Evolutionary conservation across 2,329 filamentous ascomycete species (phyloP).

Genomic region (Pyrenophora teres): DNA sequence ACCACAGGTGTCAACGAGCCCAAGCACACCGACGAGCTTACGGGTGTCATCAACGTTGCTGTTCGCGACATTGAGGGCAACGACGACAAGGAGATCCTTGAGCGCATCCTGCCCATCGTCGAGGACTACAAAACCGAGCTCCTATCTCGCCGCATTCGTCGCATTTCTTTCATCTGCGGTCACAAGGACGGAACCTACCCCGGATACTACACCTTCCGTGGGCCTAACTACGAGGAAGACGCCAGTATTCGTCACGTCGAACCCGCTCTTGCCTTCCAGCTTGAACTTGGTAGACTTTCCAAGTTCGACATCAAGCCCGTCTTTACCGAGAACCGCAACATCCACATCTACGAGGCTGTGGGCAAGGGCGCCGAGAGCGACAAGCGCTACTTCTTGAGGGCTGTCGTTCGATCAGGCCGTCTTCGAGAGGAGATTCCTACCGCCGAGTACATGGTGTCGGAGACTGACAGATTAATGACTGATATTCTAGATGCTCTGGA

Average conservation of each 20-base stretch:
- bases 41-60: slow-evolving; percentile 89
- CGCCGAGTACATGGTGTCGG: slow-evolving; percentile 97
- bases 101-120: slow-evolving; percentile 75
- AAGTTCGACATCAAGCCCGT: slow-evolving; percentile 99
- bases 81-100: slow-evolving; percentile 79
- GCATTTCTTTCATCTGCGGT: slow-evolving; percentile 94
- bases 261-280: slow-evolving; percentile 96
- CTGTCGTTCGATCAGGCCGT: slow-evolving; percentile 90
- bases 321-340: slow-evolving; percentile 98
- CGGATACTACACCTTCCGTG: slow-evolving; percentile 98
- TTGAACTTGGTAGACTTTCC: slow-evolving; percentile 88
- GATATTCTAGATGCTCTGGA: slow-evolving; percentile 97
- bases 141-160: slow-evolving; percentile 77
- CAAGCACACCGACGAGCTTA: slow-evolving; percentile 75
- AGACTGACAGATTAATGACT: slow-evolving; percentile 94
- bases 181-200: slow-evolving; percentile 93
- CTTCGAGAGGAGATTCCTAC: slow-evolving; percentile 97
- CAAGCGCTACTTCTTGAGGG: slow-evolving; percentile 98
- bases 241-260: slow-evolving; percentile 96
- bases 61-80: slow-evolving; percentile 84
- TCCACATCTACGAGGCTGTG: slow-evolving; percentile 96
- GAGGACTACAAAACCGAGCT: slow-evolving; percentile 84
- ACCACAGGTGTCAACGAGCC: slow-evolving; percentile 42
- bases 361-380: slow-evolving; percentile 95
- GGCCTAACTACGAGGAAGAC: slow-evolving; percentile 86